Percentiles rank a stretch among this genome's conserved stretches.
Evolutionary conservation across 805 yeast genomes (phyloP).

Genomic region (Pichia nanzhaoensis): DNA sequence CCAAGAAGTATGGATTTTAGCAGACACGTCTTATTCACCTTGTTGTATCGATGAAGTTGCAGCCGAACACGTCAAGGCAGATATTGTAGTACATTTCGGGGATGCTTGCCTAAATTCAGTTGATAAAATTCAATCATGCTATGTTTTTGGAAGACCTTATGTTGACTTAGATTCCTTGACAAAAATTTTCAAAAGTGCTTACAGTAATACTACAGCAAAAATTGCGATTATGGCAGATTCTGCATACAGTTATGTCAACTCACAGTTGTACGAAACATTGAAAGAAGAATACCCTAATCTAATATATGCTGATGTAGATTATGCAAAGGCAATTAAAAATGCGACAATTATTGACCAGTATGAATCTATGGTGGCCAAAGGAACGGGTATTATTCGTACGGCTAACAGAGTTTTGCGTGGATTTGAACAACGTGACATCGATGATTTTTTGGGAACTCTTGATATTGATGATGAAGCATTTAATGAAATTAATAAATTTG

Average conservation of each 20-base stretch:
- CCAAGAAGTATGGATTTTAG: slow-evolving; percentile 66
- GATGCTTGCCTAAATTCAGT: slow-evolving; percentile 87
- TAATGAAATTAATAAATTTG: slow-evolving; percentile 26
- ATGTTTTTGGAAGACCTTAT: slow-evolving; percentile 67
- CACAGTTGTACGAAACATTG: slow-evolving; percentile 32
- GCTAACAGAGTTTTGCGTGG: slow-evolving; percentile 31
- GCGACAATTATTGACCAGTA: slow-evolving; percentile 24
- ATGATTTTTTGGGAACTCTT: slow-evolving; percentile 3
- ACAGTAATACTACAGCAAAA: slow-evolving; percentile 34
- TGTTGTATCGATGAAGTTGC: slow-evolving; percentile 98
- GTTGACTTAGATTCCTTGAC: slow-evolving; percentile 38
- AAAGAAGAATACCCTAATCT: slow-evolving; percentile 28
- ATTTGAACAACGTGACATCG: slow-evolving; percentile 17
- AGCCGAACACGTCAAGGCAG: slow-evolving; percentile 84
- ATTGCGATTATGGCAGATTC: slow-evolving; percentile 72
- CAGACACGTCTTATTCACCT: slow-evolving; percentile 92
- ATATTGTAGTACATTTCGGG: slow-evolving; percentile 86
- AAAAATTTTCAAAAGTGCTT: slow-evolving; percentile 36
- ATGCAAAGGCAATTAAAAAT: slow-evolving; percentile 17
- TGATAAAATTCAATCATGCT: slow-evolving; percentile 64
- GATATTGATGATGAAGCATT: slow-evolving; percentile 8
- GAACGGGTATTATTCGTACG: not conserved
- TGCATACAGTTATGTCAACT: slow-evolving; percentile 46
- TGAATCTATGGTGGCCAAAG: not conserved
- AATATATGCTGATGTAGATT: slow-evolving; percentile 37